phyloP scores from a whole-genome alignment of 1,284 basidiomycete genomes.

The Megacollybia platyphylla region DNA sequence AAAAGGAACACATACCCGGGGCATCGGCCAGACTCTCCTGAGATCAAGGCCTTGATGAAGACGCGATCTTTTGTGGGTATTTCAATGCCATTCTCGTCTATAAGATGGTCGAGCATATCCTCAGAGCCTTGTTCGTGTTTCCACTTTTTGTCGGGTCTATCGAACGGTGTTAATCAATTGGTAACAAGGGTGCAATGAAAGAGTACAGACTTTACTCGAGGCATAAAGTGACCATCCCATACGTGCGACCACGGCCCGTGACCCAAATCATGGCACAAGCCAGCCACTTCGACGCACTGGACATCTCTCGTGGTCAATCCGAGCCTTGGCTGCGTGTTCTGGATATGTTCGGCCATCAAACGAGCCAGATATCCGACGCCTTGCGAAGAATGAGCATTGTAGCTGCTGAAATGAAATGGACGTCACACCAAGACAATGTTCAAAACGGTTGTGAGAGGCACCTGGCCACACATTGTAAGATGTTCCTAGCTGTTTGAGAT shows the following conservation, averaged over 20 bases:
- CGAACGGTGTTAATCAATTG: background rate
- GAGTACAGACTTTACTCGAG: constrained; percentile 11
- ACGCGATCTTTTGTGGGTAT: constrained; percentile 28
- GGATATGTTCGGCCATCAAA: constrained; percentile 42
- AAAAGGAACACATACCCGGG: constrained; percentile 20
- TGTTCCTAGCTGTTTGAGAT: constrained; percentile 69
- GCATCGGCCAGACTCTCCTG: constrained; percentile 35
- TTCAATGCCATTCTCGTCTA: constrained; percentile 35
- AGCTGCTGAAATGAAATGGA: background rate
- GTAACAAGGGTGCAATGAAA: background rate
- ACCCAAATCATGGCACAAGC: constrained; percentile 61
- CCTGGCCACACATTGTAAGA: constrained; percentile 65
- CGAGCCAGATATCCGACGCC: constrained; percentile 64
- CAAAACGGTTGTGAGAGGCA: constrained; percentile 68
- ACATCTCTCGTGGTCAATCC: constrained; percentile 55
- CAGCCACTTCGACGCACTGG: constrained; percentile 56
- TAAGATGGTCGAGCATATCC: constrained; percentile 59
- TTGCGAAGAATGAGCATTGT: background rate
- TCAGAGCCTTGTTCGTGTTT: constrained; percentile 59
- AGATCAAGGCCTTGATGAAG: constrained; percentile 62
- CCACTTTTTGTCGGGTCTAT: constrained; percentile 36
- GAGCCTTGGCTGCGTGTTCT: constrained; percentile 46
- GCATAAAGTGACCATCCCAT: constrained; percentile 58
- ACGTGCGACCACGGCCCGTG: constrained; percentile 70
- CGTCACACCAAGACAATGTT: constrained; percentile 58